Percentiles rank a stretch among this genome's conserved stretches.
Evolutionary conservation across 306 rosid species (phyloP).

Genomic region (Casuarina equisetifolia): DNA sequence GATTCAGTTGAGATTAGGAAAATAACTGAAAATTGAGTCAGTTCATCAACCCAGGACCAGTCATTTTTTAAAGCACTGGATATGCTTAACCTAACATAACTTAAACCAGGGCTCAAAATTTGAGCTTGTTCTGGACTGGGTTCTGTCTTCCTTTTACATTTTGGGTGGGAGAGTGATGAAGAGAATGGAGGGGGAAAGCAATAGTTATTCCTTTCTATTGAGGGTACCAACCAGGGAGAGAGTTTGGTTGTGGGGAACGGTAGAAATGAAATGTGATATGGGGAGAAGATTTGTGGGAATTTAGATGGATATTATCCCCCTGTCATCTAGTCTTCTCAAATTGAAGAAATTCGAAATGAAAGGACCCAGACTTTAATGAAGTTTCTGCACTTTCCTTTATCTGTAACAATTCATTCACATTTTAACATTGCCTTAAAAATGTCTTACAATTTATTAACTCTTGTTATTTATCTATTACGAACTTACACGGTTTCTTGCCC

Average conservation of each 20-base stretch:
- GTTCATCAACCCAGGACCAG: conserved; percentile 4
- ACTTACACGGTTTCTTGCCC: background rate
- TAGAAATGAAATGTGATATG: too few relatives aligned
- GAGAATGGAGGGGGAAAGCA: conserved; percentile 8
- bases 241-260: too few relatives aligned
- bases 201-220: background rate
- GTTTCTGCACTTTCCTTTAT: too few relatives aligned
- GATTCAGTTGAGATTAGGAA: background rate
- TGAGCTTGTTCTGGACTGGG: background rate
- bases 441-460: background rate
- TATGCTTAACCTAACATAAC: background rate
- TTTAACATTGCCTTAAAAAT: background rate
- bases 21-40: background rate
- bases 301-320: background rate
- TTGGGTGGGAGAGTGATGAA: background rate
- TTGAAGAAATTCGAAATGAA: background rate
- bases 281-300: background rate
- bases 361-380: too few relatives aligned
- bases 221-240: too few relatives aligned
- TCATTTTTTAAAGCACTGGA: conserved; percentile 12
- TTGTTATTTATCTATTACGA: background rate
- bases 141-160: background rate
- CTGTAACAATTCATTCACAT: background rate
- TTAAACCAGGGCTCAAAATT: background rate
- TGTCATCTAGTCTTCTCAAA: background rate